A percentile compares a stretch with the other conserved stretches of the same genome.
Evolutionary conservation across 805 yeast species (phyloP).

Genomic region (Debaryomyces tyrocola): DNA sequence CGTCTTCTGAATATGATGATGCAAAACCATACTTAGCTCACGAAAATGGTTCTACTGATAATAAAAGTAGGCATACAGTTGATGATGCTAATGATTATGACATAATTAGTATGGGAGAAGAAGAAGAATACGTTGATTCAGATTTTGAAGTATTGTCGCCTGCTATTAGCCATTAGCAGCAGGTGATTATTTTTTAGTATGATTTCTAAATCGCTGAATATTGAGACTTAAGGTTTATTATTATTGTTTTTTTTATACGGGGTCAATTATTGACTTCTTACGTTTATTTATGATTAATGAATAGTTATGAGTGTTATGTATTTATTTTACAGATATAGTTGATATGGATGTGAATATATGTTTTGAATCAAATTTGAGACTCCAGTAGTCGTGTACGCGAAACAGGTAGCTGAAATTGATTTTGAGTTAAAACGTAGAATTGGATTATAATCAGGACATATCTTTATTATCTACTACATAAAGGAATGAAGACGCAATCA

Average conservation of each 20-base stretch:
- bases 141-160: conserved; percentile 41
- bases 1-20: conserved; percentile 21
- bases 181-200: background rate
- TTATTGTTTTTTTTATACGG: background rate
- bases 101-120: conserved; percentile 29
- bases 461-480: background rate
- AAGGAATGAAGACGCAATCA: conserved; percentile 8
- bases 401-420: background rate
- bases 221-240: background rate
- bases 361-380: background rate
- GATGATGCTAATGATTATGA: conserved; percentile 32
- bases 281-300: too few relatives aligned
- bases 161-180: conserved; percentile 8
- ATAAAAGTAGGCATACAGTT: conserved; percentile 1
- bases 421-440: too few relatives aligned
- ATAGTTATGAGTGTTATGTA: too few relatives aligned
- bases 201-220: background rate
- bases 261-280: background rate
- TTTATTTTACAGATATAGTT: too few relatives aligned
- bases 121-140: conserved; percentile 30
- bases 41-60: background rate
- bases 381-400: background rate
- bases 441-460: too few relatives aligned
- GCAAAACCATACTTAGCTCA: conserved; percentile 14
- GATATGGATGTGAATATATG: too few relatives aligned